phyloP scores from a whole-genome alignment of 139 green algal species.

The Chlamydomonas applanata region DNA sequence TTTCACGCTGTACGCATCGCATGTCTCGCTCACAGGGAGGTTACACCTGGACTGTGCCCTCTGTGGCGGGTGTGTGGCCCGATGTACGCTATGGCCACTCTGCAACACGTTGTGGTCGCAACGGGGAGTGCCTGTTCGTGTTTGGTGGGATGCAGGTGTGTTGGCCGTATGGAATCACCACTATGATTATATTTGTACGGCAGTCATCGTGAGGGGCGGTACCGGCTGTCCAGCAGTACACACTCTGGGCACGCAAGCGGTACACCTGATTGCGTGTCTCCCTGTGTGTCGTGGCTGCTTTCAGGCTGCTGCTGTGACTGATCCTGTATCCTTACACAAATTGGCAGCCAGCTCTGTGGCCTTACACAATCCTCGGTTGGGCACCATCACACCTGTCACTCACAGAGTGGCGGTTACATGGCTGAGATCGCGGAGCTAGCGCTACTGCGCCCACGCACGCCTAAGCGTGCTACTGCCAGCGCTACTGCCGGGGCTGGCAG shows the following conservation, averaged over 20 bases:
- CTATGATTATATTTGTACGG: too few relatives aligned
- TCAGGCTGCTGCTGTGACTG: background rate
- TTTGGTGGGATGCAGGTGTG: slow-evolving; percentile 35
- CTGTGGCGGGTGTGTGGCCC: slow-evolving; percentile 6
- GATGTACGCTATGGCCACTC: slow-evolving; percentile 30
- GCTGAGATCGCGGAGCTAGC: slow-evolving; percentile 12
- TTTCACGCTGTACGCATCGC: too few relatives aligned
- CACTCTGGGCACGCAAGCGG: too few relatives aligned
- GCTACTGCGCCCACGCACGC: slow-evolving; percentile 14
- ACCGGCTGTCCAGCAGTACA: too few relatives aligned
- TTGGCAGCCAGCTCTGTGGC: too few relatives aligned
- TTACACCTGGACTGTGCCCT: slow-evolving; percentile 17
- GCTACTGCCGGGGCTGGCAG: background rate
- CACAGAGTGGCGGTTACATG: slow-evolving; percentile 13
- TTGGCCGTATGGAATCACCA: background rate
- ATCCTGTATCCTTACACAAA: too few relatives aligned
- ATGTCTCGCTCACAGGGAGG: background rate
- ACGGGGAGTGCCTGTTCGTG: slow-evolving; percentile 18
- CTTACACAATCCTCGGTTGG: too few relatives aligned
- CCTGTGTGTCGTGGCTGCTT: background rate
- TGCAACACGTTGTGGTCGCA: slow-evolving; percentile 22
- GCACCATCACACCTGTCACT: too few relatives aligned
- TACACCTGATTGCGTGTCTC: too few relatives aligned
- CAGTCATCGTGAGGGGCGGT: too few relatives aligned
- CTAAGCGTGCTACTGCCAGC: too few relatives aligned